Conservation (phyloP, 2,329 filamentous ascomycete species). For the Ophiostoma himal-ulmi region DNA sequence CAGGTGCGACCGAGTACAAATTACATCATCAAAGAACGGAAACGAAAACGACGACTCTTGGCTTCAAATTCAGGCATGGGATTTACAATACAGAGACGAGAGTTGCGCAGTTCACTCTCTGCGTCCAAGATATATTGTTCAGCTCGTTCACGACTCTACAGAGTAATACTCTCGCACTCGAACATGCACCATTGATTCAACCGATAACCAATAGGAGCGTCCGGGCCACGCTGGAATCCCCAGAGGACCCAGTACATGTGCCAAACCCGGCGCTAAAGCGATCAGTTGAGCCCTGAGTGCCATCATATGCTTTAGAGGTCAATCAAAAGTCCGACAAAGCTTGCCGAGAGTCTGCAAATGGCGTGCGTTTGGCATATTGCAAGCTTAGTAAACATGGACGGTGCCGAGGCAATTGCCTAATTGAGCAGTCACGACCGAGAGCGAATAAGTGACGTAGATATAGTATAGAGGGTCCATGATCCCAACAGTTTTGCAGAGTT, state of each 20-base stretch:
- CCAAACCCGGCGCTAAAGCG: background rate
- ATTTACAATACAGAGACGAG: too few relatives aligned
- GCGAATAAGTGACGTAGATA: background rate
- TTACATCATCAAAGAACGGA: background rate
- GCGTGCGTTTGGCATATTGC: background rate
- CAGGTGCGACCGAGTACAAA: background rate
- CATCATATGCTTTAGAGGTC: background rate
- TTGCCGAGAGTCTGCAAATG: background rate
- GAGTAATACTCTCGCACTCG: too few relatives aligned
- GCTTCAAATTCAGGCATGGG: too few relatives aligned
- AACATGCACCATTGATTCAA: background rate
- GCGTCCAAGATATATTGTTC: too few relatives aligned
- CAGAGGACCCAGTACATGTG: background rate
- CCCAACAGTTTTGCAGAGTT: background rate
- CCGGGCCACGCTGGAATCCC: background rate
- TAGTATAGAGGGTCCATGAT: background rate
- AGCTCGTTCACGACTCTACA: background rate
- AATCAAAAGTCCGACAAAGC: background rate
- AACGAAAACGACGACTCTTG: conserved; percentile 4
- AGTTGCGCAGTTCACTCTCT: too few relatives aligned
- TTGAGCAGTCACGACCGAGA: conserved; percentile 10
- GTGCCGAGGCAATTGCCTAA: conserved; percentile 9
- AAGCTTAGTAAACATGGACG: background rate
- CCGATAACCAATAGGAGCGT: background rate
- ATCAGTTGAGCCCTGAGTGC: background rate